Conservation (phyloP, 371 early-diverging fungal genomes). For the Mortierella sp. region DNA sequence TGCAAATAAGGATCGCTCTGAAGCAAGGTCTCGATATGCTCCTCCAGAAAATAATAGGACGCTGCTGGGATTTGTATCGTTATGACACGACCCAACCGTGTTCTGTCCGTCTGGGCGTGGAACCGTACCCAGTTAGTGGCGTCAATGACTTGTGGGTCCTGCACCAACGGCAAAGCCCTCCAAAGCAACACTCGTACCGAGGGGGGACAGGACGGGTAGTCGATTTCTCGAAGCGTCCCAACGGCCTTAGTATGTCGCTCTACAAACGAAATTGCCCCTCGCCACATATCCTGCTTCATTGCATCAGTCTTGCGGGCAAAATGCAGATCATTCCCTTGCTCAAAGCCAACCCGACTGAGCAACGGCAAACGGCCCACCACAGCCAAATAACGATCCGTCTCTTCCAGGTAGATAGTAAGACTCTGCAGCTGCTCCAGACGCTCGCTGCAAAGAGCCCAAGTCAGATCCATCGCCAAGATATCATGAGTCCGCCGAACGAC, state of each 20-base stretch:
- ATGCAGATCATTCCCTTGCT: not conserved
- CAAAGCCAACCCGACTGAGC: not conserved
- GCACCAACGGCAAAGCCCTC: not conserved
- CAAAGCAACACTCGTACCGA: not conserved
- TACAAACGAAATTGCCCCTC: not conserved
- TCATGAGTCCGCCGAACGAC: not conserved
- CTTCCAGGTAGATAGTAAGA: not conserved
- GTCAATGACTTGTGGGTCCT: not conserved
- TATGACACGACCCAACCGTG: not conserved
- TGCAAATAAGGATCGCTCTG: not conserved
- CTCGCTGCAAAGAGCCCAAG: conserved; percentile 6
- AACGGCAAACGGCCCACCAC: not conserved
- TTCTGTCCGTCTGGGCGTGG: not conserved
- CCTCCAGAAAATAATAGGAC: not conserved
- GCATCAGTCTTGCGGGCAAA: not conserved
- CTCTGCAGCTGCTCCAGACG: conserved; percentile 14
- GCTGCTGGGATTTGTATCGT: not conserved
- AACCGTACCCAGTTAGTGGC: conserved; percentile 1
- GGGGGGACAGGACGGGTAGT: not conserved
- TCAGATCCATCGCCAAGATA: not conserved
- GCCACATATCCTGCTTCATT: not conserved
- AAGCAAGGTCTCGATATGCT: not conserved
- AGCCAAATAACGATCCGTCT: not conserved
- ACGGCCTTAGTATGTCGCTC: not conserved
- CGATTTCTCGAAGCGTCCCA: not conserved